Conservation (phyloP, 75 land plant species). For the Pinus tabuliformis region DNA sequence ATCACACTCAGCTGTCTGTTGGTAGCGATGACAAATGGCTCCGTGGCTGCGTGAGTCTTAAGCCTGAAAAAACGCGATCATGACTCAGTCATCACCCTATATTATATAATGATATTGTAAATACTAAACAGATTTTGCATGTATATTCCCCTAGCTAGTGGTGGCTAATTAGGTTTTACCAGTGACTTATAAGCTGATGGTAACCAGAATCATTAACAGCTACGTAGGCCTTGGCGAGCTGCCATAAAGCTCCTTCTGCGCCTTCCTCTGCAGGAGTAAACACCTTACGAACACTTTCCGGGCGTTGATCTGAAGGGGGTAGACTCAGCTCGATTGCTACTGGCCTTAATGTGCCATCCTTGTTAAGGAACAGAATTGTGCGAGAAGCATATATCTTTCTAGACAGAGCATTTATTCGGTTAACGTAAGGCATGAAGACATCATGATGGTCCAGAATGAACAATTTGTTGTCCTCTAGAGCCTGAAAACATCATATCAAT, state of each 20-base stretch:
- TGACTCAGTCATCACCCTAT: not conserved
- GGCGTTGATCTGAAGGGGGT: constrained; percentile 25
- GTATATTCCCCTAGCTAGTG: too few species aligned
- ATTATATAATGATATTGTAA: not conserved
- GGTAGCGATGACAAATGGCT: constrained; percentile 66
- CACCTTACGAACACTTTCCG: constrained; percentile 27
- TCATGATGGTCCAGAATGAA: constrained; percentile 76
- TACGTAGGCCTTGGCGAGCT: constrained; percentile 60
- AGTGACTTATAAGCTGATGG: constrained; percentile 72
- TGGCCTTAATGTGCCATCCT: constrained; percentile 50
- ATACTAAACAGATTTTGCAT: too few species aligned
- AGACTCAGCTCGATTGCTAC: constrained; percentile 69
- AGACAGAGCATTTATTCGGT: constrained; percentile 42
- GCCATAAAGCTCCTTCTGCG: constrained; percentile 38
- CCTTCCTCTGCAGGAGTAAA: constrained; percentile 36
- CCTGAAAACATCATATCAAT: constrained; percentile 24
- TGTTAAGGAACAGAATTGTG: constrained; percentile 48
- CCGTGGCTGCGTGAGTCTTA: constrained; percentile 43
- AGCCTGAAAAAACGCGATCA: constrained; percentile 37
- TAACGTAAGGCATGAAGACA: constrained; percentile 51
- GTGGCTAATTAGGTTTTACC: constrained; percentile 22
- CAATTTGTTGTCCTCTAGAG: constrained; percentile 43
- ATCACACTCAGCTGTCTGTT: constrained; percentile 60
- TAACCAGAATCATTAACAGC: constrained; percentile 52
- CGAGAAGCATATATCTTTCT: constrained; percentile 58